Conservation (phyloP, 345 rosid genomes). For the Crucihimalaya himalaica region DNA sequence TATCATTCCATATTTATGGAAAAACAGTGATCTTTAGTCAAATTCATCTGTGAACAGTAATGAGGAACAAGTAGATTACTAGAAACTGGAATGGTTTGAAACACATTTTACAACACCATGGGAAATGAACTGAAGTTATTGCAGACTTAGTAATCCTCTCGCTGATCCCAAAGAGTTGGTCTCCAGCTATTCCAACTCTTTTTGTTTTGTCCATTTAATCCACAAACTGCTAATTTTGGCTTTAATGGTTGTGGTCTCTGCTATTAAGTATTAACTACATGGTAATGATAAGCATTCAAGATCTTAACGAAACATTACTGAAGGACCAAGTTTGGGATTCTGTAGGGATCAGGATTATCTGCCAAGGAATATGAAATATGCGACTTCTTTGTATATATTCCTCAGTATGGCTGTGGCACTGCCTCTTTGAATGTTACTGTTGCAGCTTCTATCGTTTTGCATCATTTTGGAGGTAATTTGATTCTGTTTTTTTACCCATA, state of each 20-base stretch:
- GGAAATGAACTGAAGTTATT: not conserved
- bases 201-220: not conserved
- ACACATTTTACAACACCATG: not conserved
- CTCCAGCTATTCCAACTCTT: too few species aligned
- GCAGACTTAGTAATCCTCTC: not conserved
- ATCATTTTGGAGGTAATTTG: conserved; percentile 88
- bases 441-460: conserved; percentile 93
- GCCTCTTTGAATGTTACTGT: conserved; percentile 95
- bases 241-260: not conserved
- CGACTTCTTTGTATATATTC: conserved; percentile 87
- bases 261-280: not conserved
- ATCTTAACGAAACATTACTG: not conserved
- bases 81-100: not conserved
- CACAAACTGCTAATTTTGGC: not conserved
- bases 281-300: not conserved
- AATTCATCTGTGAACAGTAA: not conserved
- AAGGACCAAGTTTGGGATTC: not conserved
- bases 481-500: not conserved
- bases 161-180: too few species aligned
- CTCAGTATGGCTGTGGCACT: conserved; percentile 92
- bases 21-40: not conserved
- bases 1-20: too few species aligned
- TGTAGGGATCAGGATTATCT: conserved; percentile 89
- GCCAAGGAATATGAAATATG: conserved; percentile 90
- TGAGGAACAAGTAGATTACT: conserved; percentile 36